Evolutionary conservation across 306 rosid species (phyloP).

Genomic region (Carpinus fangiana): DNA sequence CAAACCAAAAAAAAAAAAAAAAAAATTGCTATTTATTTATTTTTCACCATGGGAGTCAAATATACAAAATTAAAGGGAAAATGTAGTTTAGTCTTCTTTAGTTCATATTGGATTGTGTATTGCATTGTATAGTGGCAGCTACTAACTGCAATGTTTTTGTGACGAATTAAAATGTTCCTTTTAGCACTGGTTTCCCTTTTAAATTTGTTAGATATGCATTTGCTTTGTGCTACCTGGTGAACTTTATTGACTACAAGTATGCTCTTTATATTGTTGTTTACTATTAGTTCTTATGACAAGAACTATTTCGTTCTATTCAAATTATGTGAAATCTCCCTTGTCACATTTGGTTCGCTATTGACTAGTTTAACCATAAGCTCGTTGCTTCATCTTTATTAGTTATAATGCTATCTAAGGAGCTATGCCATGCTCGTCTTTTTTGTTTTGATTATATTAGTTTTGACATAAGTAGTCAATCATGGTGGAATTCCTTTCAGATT

Average conservation of each 20-base stretch:
- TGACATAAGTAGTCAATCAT: slow-evolving; percentile 16
- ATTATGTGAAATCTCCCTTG: not conserved
- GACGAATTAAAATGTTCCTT: not conserved
- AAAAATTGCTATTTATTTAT: not conserved
- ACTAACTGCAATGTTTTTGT: not conserved
- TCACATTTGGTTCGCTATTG: not conserved
- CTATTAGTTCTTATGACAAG: not conserved
- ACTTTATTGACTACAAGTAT: not conserved
- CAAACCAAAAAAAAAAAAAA: not conserved
- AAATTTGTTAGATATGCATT: not conserved
- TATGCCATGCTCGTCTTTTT: not conserved
- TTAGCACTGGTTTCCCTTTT: not conserved
- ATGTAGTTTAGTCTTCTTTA: not conserved
- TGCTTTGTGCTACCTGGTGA: not conserved
- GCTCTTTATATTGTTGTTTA: not conserved
- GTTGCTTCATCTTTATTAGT: not conserved
- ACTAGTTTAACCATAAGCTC: not conserved
- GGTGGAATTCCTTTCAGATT: slow-evolving; percentile 43
- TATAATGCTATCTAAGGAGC: not conserved
- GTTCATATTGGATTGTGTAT: not conserved
- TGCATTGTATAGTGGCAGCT: not conserved
- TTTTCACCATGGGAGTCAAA: not conserved
- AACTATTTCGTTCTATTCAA: not conserved
- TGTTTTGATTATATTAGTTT: not conserved
- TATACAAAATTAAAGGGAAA: not conserved